These are phyloP conservation scores for Podospora conica DNA, from an alignment of 495 filamentous ascomycete genomes.

Conservation along the genomic window DNA sequence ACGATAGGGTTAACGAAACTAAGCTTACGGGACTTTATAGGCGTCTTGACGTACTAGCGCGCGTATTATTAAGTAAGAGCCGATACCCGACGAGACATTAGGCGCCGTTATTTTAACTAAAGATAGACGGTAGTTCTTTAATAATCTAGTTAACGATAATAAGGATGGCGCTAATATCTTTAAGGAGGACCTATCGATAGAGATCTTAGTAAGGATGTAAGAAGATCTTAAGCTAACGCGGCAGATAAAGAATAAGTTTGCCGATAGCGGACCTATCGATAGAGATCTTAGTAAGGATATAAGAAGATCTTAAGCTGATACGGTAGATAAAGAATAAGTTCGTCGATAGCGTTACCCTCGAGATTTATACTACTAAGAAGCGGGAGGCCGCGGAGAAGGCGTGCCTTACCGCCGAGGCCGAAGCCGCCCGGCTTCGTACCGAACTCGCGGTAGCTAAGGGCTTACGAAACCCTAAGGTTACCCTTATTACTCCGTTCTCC, in stretches of 20 bases:
- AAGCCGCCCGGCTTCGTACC: not conserved
- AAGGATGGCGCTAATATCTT: not conserved
- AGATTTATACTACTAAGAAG: slow-evolving; percentile 3
- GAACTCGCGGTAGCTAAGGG: not conserved
- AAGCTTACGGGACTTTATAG: slow-evolving; percentile 19
- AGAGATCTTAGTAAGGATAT: too few relatives aligned
- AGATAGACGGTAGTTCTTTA: not conserved
- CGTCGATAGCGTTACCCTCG: slow-evolving; percentile 1
- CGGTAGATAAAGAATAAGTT: slow-evolving; percentile 15
- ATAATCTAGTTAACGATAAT: not conserved
- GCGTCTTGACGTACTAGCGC: slow-evolving; percentile 19
- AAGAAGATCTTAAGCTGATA: too few relatives aligned
- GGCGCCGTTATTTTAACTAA: too few relatives aligned
- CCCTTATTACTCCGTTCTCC: slow-evolving; percentile 34
- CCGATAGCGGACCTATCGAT: too few relatives aligned
- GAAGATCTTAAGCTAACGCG: slow-evolving; percentile 17
- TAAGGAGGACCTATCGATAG: slow-evolving; percentile 1
- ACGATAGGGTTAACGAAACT: slow-evolving; percentile 23
- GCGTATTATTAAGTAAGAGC: not conserved
- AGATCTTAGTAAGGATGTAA: slow-evolving; percentile 10
- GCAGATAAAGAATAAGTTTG: too few relatives aligned
- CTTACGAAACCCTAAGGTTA: slow-evolving; percentile 12
- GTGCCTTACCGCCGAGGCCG: not conserved
- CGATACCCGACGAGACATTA: not conserved
- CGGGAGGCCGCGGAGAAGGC: slow-evolving; percentile 2